These are phyloP conservation scores for Noccaea bulbosa DNA, from an alignment of 345 rosid species.

Conservation along the genomic window DNA sequence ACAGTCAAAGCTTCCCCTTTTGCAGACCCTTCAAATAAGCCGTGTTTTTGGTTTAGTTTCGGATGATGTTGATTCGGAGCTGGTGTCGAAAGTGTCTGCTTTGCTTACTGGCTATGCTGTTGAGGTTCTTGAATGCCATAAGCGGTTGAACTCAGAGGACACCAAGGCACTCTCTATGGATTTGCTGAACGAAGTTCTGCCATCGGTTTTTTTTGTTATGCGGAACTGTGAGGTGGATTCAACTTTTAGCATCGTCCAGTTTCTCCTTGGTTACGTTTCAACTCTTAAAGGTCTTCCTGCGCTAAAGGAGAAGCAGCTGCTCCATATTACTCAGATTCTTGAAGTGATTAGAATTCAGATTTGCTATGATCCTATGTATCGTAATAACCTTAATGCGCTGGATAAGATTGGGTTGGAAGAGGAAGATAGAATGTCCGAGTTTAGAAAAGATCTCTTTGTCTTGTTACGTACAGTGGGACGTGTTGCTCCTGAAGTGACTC, in stretches of 20 bases:
- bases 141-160: slow-evolving; percentile 64
- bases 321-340: slow-evolving; percentile 70
- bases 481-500: slow-evolving; percentile 85
- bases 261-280: slow-evolving; percentile 77
- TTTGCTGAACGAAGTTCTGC: slow-evolving; percentile 85
- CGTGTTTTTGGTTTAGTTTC: slow-evolving; percentile 69
- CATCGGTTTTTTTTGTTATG: slow-evolving; percentile 75
- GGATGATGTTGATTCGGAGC: slow-evolving; percentile 65
- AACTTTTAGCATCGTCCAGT: slow-evolving; percentile 68
- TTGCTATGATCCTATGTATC: slow-evolving; percentile 69
- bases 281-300: slow-evolving; percentile 76
- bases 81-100: slow-evolving; percentile 62
- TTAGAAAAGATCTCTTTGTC: slow-evolving; percentile 82
- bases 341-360: slow-evolving; percentile 83
- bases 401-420: slow-evolving; percentile 92
- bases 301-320: slow-evolving; percentile 71
- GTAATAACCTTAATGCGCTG: slow-evolving; percentile 68
- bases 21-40: slow-evolving; percentile 69
- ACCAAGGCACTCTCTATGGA: slow-evolving; percentile 58
- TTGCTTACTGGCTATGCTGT: slow-evolving; percentile 82
- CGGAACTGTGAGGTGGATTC: slow-evolving; percentile 75
- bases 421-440: slow-evolving; percentile 86
- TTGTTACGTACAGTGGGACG: slow-evolving; percentile 80
- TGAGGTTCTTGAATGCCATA: slow-evolving; percentile 87
- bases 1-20: slow-evolving; percentile 64